phyloP scores from a whole-genome alignment of 176 grass and related monocot species.

The Cenchrus purpureus region DNA sequence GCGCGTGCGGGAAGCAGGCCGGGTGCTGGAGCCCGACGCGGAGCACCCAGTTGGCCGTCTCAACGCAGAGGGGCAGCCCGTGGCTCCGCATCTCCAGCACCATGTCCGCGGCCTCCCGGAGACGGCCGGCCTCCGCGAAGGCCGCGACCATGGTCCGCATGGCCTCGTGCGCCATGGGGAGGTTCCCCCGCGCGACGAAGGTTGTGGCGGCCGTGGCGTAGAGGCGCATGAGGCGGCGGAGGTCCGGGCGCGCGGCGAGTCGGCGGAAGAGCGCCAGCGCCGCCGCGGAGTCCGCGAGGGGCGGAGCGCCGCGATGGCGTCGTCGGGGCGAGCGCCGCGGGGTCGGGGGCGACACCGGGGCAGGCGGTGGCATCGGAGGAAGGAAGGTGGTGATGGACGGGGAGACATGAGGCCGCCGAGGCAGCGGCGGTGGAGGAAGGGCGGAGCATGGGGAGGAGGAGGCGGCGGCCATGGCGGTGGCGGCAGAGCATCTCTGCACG shows the following conservation, averaged over 20 bases:
- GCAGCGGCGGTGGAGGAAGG: neutral
- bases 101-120: constrained; percentile 79
- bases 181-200: constrained; percentile 64
- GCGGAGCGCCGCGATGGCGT: constrained; percentile 55
- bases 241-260: constrained; percentile 49
- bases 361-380: constrained; percentile 5
- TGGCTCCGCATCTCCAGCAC: constrained; percentile 84
- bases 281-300: constrained; percentile 56
- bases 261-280: constrained; percentile 72
- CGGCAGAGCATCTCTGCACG: neutral
- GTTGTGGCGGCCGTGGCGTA: constrained; percentile 68
- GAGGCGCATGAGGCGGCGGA: constrained; percentile 68
- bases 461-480: neutral
- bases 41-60: constrained; percentile 80
- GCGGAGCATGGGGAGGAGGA: neutral
- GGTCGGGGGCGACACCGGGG: constrained; percentile 8
- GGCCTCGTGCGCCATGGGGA: constrained; percentile 82
- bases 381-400: no score
- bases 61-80: constrained; percentile 63
- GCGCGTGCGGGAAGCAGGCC: constrained; percentile 47
- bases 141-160: constrained; percentile 66
- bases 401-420: no score
- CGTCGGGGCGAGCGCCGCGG: constrained; percentile 42
- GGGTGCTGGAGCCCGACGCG: constrained; percentile 43
- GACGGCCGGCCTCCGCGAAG: constrained; percentile 59